phyloP scores from a whole-genome alignment of 306 rosid genomes.

The Vigna trinervia region DNA sequence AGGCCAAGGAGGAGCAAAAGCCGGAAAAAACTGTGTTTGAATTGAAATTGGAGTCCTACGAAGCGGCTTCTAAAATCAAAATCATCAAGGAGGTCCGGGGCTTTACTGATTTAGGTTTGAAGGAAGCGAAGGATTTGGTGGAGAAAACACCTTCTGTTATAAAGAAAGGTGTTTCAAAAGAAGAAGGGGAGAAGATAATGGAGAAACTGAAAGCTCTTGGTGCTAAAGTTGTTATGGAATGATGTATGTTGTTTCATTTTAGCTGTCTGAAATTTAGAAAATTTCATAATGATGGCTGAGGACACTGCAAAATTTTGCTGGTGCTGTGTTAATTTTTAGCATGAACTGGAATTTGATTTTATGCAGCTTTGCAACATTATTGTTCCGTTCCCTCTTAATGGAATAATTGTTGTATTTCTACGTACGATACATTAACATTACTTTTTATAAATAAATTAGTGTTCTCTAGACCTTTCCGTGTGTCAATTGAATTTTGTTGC shows the following conservation, averaged over 20 bases:
- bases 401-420: slow-evolving; percentile 32
- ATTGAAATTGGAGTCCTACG: slow-evolving; percentile 79
- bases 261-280: slow-evolving; percentile 38
- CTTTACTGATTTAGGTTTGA: slow-evolving; percentile 84
- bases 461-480: neutral
- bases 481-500: slow-evolving; percentile 4
- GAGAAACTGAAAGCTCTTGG: slow-evolving; percentile 94
- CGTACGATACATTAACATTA: neutral
- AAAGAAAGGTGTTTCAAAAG: slow-evolving; percentile 87
- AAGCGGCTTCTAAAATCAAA: slow-evolving; percentile 85
- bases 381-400: slow-evolving; percentile 12
- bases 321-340: slow-evolving; percentile 23
- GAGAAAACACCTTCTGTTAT: slow-evolving; percentile 81
- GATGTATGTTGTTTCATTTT: slow-evolving; percentile 42
- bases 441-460: slow-evolving; percentile 12
- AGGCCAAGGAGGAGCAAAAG: slow-evolving; percentile 79
- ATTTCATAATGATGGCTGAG: slow-evolving; percentile 24
- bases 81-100: slow-evolving; percentile 87
- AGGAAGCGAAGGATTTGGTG: slow-evolving; percentile 87
- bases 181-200: slow-evolving; percentile 80
- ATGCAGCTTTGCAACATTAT: slow-evolving; percentile 25
- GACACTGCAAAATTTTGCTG: slow-evolving; percentile 41
- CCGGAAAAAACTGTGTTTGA: slow-evolving; percentile 82
- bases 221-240: slow-evolving; percentile 84
- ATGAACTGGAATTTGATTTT: slow-evolving; percentile 28